phyloP scores from a whole-genome alignment of 306 rosid species.

The Crotalaria pallida region DNA sequence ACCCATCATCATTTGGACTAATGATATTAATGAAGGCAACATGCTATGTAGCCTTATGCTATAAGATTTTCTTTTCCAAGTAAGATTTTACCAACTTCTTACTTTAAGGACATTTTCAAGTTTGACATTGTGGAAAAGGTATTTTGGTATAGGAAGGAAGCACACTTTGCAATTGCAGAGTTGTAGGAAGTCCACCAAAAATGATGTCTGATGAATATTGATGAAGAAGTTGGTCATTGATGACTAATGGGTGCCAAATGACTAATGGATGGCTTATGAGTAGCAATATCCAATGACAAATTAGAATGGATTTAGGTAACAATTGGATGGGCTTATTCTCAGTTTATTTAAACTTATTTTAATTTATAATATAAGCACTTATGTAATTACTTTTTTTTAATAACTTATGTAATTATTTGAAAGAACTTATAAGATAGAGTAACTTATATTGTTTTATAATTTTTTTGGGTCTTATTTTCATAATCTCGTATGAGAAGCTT shows the following conservation, averaged over 20 bases:
- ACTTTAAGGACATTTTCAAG: constrained; percentile 36
- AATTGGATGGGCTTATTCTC: too few species aligned
- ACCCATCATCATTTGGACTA: constrained; percentile 24
- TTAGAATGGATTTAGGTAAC: not conserved
- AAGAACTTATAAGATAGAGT: too few species aligned
- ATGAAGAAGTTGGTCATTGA: not conserved
- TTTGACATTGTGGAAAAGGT: constrained; percentile 37
- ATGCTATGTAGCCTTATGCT: not conserved
- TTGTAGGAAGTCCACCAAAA: not conserved
- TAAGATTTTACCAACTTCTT: constrained; percentile 43
- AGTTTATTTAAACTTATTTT: too few species aligned
- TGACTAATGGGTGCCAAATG: not conserved
- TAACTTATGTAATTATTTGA: too few species aligned
- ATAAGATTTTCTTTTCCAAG: not conserved
- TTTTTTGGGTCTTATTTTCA: too few species aligned
- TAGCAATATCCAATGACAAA: too few species aligned
- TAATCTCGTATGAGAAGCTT: too few species aligned
- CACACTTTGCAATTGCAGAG: not conserved
- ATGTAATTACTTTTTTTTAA: too few species aligned
- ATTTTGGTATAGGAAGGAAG: constrained; percentile 26
- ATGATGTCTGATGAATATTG: not conserved
- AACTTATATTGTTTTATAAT: too few species aligned
- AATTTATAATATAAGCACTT: too few species aligned
- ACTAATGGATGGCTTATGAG: too few species aligned
- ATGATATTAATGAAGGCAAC: not conserved